These are phyloP conservation scores for Gonapodya prolifera DNA, from an alignment of 192 early-diverging fungal species.

Conservation along the genomic window DNA sequence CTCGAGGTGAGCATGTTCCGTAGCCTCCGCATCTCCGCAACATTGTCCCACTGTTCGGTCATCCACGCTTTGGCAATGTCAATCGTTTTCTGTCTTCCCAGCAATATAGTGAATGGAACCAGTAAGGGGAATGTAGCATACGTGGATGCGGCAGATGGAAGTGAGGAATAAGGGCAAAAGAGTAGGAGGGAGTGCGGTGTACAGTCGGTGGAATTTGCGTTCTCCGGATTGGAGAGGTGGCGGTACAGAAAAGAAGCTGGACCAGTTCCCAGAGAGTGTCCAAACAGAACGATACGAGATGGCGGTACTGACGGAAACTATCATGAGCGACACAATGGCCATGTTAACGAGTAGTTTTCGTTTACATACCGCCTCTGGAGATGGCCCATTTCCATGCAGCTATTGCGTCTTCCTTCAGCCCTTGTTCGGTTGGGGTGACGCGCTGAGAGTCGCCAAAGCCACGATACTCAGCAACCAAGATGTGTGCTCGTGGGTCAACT, in stretches of 20 bases:
- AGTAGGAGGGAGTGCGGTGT: neutral
- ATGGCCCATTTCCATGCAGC: constrained; percentile 12
- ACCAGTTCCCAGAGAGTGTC: constrained; percentile 28
- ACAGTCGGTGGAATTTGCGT: neutral
- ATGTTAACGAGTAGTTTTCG: too few relatives aligned
- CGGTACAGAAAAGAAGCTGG: constrained; percentile 13
- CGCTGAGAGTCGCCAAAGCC: constrained; percentile 37
- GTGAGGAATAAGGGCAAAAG: constrained; percentile 20
- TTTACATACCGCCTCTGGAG: neutral
- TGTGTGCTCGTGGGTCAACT: constrained; percentile 14
- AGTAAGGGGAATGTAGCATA: constrained; percentile 25
- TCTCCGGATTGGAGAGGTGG: neutral
- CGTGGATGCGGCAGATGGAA: constrained; percentile 28
- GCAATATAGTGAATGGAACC: neutral
- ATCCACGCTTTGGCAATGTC: constrained; percentile 8
- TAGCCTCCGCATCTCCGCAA: constrained; percentile 15
- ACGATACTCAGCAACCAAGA: constrained; percentile 38
- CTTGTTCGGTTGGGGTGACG: constrained; percentile 20
- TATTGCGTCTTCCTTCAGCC: constrained; percentile 22
- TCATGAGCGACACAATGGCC: too few relatives aligned
- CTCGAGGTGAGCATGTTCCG: neutral
- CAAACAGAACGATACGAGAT: constrained; percentile 26
- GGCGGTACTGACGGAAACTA: constrained; percentile 17
- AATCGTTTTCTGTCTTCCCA: neutral
- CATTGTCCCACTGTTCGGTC: constrained; percentile 21